Evolutionary conservation across 140 eudicot species (phyloP).

Genomic region (Ambrosia hybrid): DNA sequence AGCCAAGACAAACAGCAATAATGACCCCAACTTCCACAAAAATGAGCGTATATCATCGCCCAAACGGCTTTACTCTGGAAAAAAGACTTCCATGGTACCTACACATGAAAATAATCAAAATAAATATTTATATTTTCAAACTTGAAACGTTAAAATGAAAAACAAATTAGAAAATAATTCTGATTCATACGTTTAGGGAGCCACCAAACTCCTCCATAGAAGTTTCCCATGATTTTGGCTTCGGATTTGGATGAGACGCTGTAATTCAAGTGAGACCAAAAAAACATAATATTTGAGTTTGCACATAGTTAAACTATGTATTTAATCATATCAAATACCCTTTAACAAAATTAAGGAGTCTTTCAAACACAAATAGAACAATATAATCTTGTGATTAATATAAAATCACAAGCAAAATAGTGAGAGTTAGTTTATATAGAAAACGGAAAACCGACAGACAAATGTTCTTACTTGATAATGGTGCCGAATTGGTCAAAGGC

Average conservation of each 20-base stretch:
- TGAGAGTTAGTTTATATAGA: not conserved
- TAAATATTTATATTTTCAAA: not conserved
- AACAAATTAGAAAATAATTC: not conserved
- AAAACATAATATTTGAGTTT: not conserved
- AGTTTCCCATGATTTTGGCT: slow-evolving; percentile 48
- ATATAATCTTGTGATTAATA: not conserved
- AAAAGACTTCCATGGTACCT: slow-evolving; percentile 94
- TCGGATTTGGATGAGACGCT: slow-evolving; percentile 47
- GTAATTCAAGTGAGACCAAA: slow-evolving; percentile 24
- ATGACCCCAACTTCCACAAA: slow-evolving; percentile 99
- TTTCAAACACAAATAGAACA: not conserved
- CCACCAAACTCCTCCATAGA: slow-evolving; percentile 71
- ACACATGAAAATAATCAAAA: slow-evolving; percentile 16
- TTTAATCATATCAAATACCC: slow-evolving; percentile 13
- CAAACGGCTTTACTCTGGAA: slow-evolving; percentile 85
- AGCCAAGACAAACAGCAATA: slow-evolving; percentile 96
- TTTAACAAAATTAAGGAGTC: not conserved
- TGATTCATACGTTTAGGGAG: slow-evolving; percentile 53
- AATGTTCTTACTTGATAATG: slow-evolving; percentile 52
- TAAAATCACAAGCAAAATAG: not conserved
- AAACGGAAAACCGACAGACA: not conserved
- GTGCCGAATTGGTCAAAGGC: slow-evolving; percentile 37
- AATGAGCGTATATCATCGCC: slow-evolving; percentile 99
- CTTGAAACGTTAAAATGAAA: not conserved
- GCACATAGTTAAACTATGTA: not conserved